Base-by-base conservation (phyloP, 768 basidiomycete species). In the Termitomyces sp. region DNA sequence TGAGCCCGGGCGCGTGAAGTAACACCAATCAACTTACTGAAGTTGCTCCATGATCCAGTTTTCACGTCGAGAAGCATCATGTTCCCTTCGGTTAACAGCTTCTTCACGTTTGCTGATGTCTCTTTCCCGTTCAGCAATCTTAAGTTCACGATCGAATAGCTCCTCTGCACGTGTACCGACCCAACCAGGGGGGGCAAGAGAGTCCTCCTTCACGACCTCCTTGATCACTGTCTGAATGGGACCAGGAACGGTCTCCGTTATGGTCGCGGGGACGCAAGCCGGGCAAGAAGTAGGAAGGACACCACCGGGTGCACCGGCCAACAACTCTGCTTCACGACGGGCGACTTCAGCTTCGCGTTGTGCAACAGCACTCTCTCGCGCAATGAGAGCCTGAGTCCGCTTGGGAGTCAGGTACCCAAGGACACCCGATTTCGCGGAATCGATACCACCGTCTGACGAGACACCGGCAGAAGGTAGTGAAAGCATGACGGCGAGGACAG, bases 31-130 rank as follows among this genome's bases (percentile, higher is more conserved):
- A 46, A 13, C 86, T 64, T 78, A 94, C 93, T 91, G 86, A 38
- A 94, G 83, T 66, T 94, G 92, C 62, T 94, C 93, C 91, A 94
- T 93, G 67, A 94, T 93, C 92, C 92, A 94, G 32, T 77, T 80
- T 71, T 94, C 92, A 58, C 92, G 91, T 65, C 91, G 83, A 52
- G 91, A 85, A 56, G 91, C 90, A 67, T 94, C 92, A 44, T 92
- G 88, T 69, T 94, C 92, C 57, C 92, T 79, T 57, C 89, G 88
- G 68, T 93, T 93, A 61, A 93, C 86, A 51, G 77, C 82, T 69
- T 94, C 92, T 72, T 94, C 92, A 40, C 92, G 89, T 54, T 87
- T 86, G 67, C 90, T 86, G 57, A 93, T 91, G 61, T 94, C 93
- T 30, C 91, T 82, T 65, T 94, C 92, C 59, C 92, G 81, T 56